These are phyloP conservation scores for Entamoeba invadens DNA, from an alignment of 208 protist species.

Conservation along the genomic window DNA sequence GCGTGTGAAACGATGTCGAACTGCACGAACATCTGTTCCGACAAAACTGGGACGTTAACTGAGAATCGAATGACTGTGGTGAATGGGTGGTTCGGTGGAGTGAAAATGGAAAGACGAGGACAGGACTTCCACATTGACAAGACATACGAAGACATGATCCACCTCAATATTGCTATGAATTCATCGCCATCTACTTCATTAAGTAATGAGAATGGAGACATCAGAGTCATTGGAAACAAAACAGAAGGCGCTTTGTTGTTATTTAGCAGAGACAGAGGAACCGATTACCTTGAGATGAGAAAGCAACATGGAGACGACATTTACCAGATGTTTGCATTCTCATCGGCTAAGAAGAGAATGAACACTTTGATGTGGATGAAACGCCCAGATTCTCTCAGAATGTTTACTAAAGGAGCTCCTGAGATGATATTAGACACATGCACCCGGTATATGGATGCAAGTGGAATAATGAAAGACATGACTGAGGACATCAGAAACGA, in stretches of 20 bases:
- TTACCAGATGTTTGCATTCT: conserved; percentile 32
- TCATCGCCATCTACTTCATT: background rate
- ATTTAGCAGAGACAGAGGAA: conserved; percentile 8
- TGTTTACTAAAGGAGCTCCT: conserved; percentile 66
- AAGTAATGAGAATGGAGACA: background rate
- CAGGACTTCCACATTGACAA: background rate
- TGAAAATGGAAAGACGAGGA: background rate
- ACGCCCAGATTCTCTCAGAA: background rate
- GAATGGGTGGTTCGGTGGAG: conserved; percentile 36
- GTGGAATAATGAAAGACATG: conserved; percentile 17
- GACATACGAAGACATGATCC: background rate
- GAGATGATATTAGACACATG: conserved; percentile 62
- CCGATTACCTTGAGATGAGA: conserved; percentile 19
- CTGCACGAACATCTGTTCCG: conserved; percentile 68
- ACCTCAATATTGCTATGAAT: background rate
- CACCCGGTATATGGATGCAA: conserved; percentile 28
- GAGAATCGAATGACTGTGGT: conserved; percentile 85
- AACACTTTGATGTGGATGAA: background rate
- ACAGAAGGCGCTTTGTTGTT: conserved; percentile 60
- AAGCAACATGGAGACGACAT: background rate
- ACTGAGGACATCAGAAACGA: background rate
- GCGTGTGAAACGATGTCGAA: conserved; percentile 87
- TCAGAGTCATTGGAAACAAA: conserved; percentile 48
- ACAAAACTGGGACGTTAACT: conserved; percentile 96
- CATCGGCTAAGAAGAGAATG: conserved; percentile 47